Evolutionary conservation across 345 rosid genomes (phyloP).

Genomic region (Psidium guajava): DNA sequence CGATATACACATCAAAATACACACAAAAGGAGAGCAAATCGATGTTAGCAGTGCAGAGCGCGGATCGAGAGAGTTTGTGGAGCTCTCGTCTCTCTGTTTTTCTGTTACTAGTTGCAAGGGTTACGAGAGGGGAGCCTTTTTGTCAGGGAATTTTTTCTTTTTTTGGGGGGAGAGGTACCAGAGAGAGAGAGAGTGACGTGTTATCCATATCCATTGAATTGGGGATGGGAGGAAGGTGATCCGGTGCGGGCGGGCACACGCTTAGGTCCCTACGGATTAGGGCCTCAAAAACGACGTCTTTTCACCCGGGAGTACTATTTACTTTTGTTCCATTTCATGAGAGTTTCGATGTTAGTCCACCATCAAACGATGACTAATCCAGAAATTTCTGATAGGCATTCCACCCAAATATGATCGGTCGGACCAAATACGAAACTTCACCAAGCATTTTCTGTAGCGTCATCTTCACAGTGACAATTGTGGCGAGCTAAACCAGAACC

Average conservation of each 20-base stretch:
- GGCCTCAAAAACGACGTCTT: no score
- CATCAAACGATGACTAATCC: neutral
- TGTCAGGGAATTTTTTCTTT: neutral
- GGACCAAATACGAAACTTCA: neutral
- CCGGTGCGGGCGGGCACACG: neutral
- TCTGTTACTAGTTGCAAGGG: neutral
- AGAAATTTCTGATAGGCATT: neutral
- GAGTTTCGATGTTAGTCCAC: neutral
- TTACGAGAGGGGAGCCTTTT: neutral
- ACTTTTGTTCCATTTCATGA: neutral
- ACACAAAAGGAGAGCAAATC: no score
- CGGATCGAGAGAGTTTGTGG: no score
- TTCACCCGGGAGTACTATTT: no score
- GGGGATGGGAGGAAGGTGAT: neutral
- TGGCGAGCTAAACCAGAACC: neutral
- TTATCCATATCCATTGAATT: conserved; percentile 7
- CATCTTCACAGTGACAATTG: neutral
- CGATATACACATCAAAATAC: neutral
- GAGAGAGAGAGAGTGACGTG: conserved; percentile 14
- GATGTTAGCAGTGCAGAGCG: no score
- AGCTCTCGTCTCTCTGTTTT: neutral
- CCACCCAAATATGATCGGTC: neutral
- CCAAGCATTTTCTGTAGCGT: neutral
- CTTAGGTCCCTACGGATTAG: no score
- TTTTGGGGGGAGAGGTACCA: neutral